Evolutionary conservation across 768 basidiomycete genomes (phyloP).

Genomic region (Cyclocybe aegerita): DNA sequence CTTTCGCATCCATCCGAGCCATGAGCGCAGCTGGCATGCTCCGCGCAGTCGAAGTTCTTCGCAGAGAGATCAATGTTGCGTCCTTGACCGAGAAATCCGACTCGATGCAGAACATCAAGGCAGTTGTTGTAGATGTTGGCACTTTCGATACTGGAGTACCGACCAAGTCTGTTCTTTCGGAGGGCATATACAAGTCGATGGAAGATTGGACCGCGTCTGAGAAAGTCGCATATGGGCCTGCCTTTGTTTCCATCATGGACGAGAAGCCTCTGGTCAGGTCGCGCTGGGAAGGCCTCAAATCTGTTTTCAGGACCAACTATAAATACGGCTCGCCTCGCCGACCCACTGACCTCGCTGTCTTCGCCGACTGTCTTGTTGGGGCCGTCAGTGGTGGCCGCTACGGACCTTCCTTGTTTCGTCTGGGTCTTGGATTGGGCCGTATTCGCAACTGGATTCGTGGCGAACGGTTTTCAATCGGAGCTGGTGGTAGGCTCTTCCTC

Average conservation of each 20-base stretch:
- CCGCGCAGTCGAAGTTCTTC: slow-evolving; percentile 70
- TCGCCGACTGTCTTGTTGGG: slow-evolving; percentile 57
- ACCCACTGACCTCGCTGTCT: slow-evolving; percentile 55
- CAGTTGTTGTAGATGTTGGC: slow-evolving; percentile 77
- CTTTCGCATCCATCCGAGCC: slow-evolving; percentile 62
- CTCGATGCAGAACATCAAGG: slow-evolving; percentile 63
- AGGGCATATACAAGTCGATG: slow-evolving; percentile 50
- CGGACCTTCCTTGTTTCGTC: slow-evolving; percentile 40
- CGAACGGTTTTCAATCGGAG: slow-evolving; percentile 70
- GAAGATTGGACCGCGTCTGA: slow-evolving; percentile 76
- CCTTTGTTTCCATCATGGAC: slow-evolving; percentile 53
- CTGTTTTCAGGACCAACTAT: slow-evolving; percentile 37
- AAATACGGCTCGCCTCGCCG: slow-evolving; percentile 44
- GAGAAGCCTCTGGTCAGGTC: slow-evolving; percentile 23
- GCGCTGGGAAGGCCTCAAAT: slow-evolving; percentile 22
- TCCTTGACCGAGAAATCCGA: slow-evolving; percentile 53
- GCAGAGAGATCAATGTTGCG: slow-evolving; percentile 67
- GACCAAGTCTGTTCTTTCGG: slow-evolving; percentile 22
- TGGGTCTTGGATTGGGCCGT: slow-evolving; percentile 47
- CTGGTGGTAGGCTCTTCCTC: slow-evolving; percentile 59
- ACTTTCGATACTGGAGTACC: slow-evolving; percentile 38
- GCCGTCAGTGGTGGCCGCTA: slow-evolving; percentile 59
- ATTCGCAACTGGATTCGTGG: slow-evolving; percentile 61
- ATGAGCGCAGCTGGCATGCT: slow-evolving; percentile 78
- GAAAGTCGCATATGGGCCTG: slow-evolving; percentile 68